Conservation (phyloP, 139 green algal genomes). For the Micromonas commoda region DNA sequence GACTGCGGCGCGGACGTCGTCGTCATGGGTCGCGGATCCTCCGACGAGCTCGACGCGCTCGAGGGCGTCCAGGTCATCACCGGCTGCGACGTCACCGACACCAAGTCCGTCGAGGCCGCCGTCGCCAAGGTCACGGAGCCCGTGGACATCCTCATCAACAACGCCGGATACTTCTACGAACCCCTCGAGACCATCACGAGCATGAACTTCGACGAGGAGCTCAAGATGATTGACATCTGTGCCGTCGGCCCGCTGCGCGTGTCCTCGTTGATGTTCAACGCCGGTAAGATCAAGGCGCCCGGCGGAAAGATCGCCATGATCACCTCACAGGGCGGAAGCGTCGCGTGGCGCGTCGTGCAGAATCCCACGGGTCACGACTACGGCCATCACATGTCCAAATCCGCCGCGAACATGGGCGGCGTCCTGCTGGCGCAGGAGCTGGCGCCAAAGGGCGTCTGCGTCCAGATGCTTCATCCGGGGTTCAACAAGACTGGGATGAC, state of each 20-base stretch:
- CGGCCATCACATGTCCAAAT: conserved; percentile 45
- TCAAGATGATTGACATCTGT: conserved; percentile 38
- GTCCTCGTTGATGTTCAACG: neutral
- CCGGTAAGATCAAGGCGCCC: conserved; percentile 6
- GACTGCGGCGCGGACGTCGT: conserved; percentile 29
- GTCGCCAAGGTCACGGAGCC: neutral
- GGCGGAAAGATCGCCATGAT: conserved; percentile 36
- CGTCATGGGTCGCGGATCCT: conserved; percentile 24
- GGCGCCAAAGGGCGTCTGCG: conserved; percentile 27
- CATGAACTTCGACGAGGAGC: conserved; percentile 31
- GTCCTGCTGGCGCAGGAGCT: conserved; percentile 38
- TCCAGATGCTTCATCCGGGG: conserved; percentile 37
- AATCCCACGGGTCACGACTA: conserved; percentile 32
- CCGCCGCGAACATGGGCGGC: conserved; percentile 39
- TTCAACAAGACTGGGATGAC: conserved; percentile 42
- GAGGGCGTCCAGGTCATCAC: conserved; percentile 24
- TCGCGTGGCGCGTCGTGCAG: conserved; percentile 31
- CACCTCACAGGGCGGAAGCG: conserved; percentile 35
- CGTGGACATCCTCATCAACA: conserved; percentile 38
- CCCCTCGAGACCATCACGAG: conserved; percentile 18
- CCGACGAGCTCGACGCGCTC: conserved; percentile 26
- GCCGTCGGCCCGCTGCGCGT: conserved; percentile 29
- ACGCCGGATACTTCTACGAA: conserved; percentile 41
- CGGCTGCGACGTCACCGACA: conserved; percentile 29
- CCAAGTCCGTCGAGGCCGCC: neutral